Conservation (phyloP, 176 grass and related monocot species). For the Bromus sterilis region DNA sequence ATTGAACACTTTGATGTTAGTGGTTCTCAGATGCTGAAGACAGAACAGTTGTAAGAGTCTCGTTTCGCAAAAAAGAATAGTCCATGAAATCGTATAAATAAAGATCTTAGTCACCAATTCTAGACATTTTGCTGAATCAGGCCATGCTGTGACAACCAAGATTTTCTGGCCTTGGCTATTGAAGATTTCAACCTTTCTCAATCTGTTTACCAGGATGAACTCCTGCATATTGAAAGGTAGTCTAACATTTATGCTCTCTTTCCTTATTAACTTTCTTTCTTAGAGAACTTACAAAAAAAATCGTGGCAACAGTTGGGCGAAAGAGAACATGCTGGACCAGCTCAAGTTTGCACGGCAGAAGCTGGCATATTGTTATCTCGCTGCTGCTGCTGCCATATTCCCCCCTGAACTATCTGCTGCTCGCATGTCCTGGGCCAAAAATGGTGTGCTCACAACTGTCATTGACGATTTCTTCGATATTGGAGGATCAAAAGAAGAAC, state of each 20-base stretch:
- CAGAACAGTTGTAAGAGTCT: slow-evolving; percentile 32
- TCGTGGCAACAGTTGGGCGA: slow-evolving; percentile 48
- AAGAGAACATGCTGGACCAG: slow-evolving; percentile 55
- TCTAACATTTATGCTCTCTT: neutral
- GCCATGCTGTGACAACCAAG: slow-evolving; percentile 1
- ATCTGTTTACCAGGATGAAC: slow-evolving; percentile 43
- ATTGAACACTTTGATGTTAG: slow-evolving; percentile 50
- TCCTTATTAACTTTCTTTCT: neutral
- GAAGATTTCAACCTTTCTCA: slow-evolving; percentile 50
- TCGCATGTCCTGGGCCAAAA: slow-evolving; percentile 56
- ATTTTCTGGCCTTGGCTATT: slow-evolving; percentile 30
- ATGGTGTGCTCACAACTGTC: slow-evolving; percentile 52
- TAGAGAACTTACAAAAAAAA: neutral
- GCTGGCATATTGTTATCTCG: slow-evolving; percentile 57
- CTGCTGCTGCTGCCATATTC: slow-evolving; percentile 55
- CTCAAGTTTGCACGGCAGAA: slow-evolving; percentile 64
- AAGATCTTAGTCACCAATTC: neutral
- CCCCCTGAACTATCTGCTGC: slow-evolving; percentile 47
- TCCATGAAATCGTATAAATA: neutral
- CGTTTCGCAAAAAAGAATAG: neutral
- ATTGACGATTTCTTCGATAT: slow-evolving; percentile 84
- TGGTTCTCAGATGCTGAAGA: slow-evolving; percentile 30
- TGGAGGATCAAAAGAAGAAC: slow-evolving; percentile 66
- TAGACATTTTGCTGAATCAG: slow-evolving; percentile 32
- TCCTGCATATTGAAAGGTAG: slow-evolving; percentile 55